Evolutionary conservation across 495 filamentous ascomycete species (phyloP).

Genomic region (Echria macrotheca): DNA sequence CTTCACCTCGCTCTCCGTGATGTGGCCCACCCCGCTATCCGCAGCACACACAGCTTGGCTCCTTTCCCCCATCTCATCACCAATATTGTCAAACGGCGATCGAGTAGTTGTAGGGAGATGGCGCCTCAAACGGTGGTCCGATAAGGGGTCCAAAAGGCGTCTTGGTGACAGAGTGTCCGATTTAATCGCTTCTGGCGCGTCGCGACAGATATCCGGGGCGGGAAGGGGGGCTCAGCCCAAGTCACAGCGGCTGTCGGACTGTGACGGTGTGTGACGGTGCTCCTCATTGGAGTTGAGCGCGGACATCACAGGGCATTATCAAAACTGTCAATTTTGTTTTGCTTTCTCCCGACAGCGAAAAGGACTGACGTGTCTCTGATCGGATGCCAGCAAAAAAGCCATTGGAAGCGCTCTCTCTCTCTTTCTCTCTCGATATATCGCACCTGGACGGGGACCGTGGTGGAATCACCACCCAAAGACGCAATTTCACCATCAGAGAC

Average conservation of each 20-base stretch:
- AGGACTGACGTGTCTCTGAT: constrained; percentile 7
- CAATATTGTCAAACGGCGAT: not conserved
- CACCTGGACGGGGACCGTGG: not conserved
- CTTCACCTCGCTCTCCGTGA: not conserved
- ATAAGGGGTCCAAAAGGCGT: too few relatives aligned
- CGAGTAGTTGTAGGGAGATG: not conserved
- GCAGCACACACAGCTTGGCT: not conserved
- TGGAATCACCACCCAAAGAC: not conserved
- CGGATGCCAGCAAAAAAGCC: too few relatives aligned
- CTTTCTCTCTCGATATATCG: not conserved
- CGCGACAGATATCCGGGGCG: not conserved
- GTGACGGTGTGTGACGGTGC: constrained; percentile 9
- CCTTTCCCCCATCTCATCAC: not conserved
- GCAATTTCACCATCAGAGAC: not conserved
- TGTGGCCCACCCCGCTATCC: not conserved
- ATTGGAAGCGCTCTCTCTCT: too few relatives aligned
- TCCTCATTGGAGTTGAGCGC: constrained; percentile 7
- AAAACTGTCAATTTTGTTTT: not conserved
- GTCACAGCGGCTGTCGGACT: constrained; percentile 10
- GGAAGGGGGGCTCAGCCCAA: not conserved
- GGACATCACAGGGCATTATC: constrained; percentile 7
- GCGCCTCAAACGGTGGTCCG: not conserved
- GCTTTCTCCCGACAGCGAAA: not conserved
- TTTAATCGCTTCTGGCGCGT: not conserved
- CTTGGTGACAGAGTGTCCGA: too few relatives aligned